These are phyloP conservation scores for Chrysanthemum seticuspe DNA, from an alignment of 129 eudicot species.

Conservation along the genomic window DNA sequence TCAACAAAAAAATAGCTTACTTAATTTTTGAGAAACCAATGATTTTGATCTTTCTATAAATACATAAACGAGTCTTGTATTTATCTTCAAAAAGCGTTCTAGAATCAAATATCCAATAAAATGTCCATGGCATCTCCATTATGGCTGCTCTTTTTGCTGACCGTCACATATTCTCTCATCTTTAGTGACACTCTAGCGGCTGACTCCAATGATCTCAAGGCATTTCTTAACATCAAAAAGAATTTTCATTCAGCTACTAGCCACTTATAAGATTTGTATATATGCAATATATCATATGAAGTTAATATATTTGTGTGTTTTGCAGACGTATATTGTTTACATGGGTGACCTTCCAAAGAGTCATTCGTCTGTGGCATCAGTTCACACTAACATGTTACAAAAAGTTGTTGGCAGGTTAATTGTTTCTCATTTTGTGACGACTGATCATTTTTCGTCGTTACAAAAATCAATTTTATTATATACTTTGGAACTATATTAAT, in stretches of 20 bases:
- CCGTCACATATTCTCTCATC: constrained; percentile 21
- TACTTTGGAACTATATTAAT: background rate
- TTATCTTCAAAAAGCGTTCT: background rate
- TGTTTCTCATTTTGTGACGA: background rate
- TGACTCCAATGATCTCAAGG: constrained; percentile 36
- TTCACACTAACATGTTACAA: background rate
- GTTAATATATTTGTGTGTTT: background rate
- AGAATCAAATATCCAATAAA: background rate
- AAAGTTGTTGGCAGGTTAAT: background rate
- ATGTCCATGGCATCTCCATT: constrained; percentile 24
- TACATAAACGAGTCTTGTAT: background rate
- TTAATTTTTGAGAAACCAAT: constrained; percentile 4
- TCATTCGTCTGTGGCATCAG: background rate
- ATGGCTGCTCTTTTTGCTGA: constrained; percentile 27
- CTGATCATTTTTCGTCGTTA: background rate
- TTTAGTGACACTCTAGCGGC: constrained; percentile 18
- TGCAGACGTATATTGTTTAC: constrained; percentile 1
- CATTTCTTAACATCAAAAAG: background rate
- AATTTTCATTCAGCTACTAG: background rate
- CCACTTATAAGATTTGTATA: too few relatives aligned
- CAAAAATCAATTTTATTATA: background rate
- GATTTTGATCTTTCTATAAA: constrained; percentile 21
- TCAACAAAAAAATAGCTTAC: constrained; percentile 11
- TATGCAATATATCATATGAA: too few relatives aligned
- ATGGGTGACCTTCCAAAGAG: constrained; percentile 9